Evolutionary conservation across 345 rosid genomes (phyloP).

Genomic region (Camelina neglecta): DNA sequence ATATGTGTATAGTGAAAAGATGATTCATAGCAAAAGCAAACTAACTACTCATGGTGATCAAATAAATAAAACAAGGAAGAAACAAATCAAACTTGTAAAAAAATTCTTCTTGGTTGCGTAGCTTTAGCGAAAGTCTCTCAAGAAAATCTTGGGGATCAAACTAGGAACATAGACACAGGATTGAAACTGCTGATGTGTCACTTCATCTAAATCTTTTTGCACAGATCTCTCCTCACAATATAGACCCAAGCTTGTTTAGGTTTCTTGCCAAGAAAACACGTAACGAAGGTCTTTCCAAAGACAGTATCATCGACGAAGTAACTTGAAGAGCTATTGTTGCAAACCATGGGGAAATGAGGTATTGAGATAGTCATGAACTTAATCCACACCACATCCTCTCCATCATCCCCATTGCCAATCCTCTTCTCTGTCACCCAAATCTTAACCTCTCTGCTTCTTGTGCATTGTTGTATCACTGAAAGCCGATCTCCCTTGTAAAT

Average conservation of each 20-base stretch:
- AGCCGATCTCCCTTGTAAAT: background rate
- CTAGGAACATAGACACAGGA: too few species aligned
- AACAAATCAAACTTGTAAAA: too few species aligned
- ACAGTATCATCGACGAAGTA: background rate
- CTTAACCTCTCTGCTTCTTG: background rate
- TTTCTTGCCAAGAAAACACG: background rate
- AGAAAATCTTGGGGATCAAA: too few species aligned
- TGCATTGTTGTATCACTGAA: slow-evolving; percentile 3
- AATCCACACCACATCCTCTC: slow-evolving; percentile 16
- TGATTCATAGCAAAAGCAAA: too few species aligned
- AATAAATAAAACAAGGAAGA: too few species aligned
- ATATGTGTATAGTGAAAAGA: too few species aligned
- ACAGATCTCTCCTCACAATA: background rate
- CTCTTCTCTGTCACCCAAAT: slow-evolving; percentile 10
- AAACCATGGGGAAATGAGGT: background rate
- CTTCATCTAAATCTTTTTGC: background rate
- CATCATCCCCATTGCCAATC: background rate
- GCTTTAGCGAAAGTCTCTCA: too few species aligned
- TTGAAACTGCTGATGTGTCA: background rate
- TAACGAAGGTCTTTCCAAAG: background rate
- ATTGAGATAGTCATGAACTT: slow-evolving; percentile 12
- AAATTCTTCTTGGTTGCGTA: too few species aligned
- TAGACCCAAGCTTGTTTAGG: background rate
- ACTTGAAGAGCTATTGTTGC: background rate
- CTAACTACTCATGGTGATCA: too few species aligned